A percentile compares a stretch with the other conserved stretches of the same genome.
Conservation (phyloP, 257 asterid genomes). For the Gynochthodes officinalis region DNA sequence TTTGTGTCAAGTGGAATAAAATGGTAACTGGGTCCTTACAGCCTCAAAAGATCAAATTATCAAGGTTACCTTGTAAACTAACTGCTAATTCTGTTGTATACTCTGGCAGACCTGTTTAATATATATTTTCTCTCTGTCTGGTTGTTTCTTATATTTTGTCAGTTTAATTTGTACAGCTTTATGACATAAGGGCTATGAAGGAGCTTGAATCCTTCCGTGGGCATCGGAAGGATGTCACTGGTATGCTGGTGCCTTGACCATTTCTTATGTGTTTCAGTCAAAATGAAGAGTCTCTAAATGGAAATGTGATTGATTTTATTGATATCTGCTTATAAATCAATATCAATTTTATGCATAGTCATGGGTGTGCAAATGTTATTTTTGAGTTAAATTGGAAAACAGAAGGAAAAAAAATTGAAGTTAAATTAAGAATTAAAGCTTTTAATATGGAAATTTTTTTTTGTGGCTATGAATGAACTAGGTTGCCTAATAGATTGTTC, state of each 20-base stretch:
- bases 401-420: neutral
- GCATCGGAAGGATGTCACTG: conserved; percentile 90
- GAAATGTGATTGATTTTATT: neutral
- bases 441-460: too few species aligned
- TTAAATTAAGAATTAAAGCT: neutral
- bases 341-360: neutral
- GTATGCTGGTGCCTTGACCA: conserved; percentile 28
- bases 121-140: neutral
- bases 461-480: neutral
- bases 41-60: conserved; percentile 96
- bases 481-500: neutral
- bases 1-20: conserved; percentile 89
- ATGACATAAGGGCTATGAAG: conserved; percentile 98
- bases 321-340: neutral
- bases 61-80: conserved; percentile 45
- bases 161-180: conserved; percentile 59
- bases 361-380: neutral
- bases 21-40: conserved; percentile 96
- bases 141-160: conserved; percentile 13
- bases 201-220: conserved; percentile 98
- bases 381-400: neutral
- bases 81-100: neutral
- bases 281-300: neutral
- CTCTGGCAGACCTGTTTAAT: neutral
- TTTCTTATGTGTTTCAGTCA: neutral